Evolutionary conservation across 2,329 filamentous ascomycete species (phyloP).

Genomic region (Dactylonectria macrodidyma): DNA sequence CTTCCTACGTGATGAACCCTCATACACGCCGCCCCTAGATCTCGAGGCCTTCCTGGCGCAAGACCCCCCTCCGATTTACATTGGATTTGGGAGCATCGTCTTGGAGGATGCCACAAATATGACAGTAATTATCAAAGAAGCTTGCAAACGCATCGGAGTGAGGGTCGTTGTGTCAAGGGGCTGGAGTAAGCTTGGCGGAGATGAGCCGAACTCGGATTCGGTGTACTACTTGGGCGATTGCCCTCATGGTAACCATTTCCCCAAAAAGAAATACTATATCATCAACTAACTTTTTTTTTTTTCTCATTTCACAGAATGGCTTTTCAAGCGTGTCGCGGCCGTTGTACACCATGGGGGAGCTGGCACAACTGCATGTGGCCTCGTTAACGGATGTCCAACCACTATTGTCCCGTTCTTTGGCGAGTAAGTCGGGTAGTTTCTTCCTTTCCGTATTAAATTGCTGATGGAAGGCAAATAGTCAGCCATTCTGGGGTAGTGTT

Average conservation of each 20-base stretch:
- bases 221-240: conserved; percentile 79
- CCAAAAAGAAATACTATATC: too few relatives aligned
- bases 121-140: conserved; percentile 78
- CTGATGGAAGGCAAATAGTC: not conserved
- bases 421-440: conserved; percentile 24
- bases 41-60: conserved; percentile 68
- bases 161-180: conserved; percentile 79
- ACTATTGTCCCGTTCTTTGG: conserved; percentile 84
- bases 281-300: too few relatives aligned
- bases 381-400: conserved; percentile 77
- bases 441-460: too few relatives aligned
- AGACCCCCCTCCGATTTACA: conserved; percentile 75
- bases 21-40: conserved; percentile 68
- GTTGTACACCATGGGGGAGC: conserved; percentile 82
- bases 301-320: conserved; percentile 64
- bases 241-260: conserved; percentile 65
- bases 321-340: conserved; percentile 75
- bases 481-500: conserved; percentile 40
- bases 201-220: conserved; percentile 64
- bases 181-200: conserved; percentile 75
- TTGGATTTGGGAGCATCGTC: conserved; percentile 82
- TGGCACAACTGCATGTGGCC: conserved; percentile 79
- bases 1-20: conserved; percentile 71
- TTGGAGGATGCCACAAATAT: conserved; percentile 77
- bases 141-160: conserved; percentile 72